Percentiles rank a stretch among this genome's conserved stretches.
Evolutionary conservation across 345 rosid genomes (phyloP).

Genomic region (Sisymbrium altissimum): DNA sequence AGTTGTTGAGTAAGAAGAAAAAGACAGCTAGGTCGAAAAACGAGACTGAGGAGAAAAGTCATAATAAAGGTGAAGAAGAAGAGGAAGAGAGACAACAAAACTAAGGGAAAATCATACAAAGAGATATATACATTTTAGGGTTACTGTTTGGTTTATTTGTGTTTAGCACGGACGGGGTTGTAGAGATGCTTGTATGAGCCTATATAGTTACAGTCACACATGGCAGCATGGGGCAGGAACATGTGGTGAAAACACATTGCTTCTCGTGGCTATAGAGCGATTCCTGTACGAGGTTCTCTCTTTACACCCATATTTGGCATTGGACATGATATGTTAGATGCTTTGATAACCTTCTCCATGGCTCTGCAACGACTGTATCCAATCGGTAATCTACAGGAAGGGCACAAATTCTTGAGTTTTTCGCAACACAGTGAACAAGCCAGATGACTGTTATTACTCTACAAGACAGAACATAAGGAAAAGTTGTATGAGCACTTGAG

Average conservation of each 20-base stretch:
- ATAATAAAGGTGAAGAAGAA: no score
- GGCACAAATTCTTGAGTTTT: conserved; percentile 38
- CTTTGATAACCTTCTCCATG: conserved; percentile 45
- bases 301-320: conserved; percentile 42
- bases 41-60: no score
- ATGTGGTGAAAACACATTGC: conserved; percentile 32
- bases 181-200: conserved; percentile 37
- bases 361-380: conserved; percentile 43
- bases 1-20: no score
- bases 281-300: conserved; percentile 20
- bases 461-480: background rate
- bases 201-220: conserved; percentile 34
- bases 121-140: no score
- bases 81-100: no score
- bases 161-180: conserved; percentile 36
- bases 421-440: conserved; percentile 46
- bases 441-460: conserved; percentile 61
- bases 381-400: conserved; percentile 29
- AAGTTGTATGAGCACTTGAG: no score
- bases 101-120: no score
- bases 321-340: conserved; percentile 37
- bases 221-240: conserved; percentile 51
- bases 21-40: no score
- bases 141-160: no score
- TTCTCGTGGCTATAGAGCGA: conserved; percentile 41